Base-by-base conservation (phyloP, 495 filamentous ascomycete genomes). In the Penicillium subrubescens region DNA sequence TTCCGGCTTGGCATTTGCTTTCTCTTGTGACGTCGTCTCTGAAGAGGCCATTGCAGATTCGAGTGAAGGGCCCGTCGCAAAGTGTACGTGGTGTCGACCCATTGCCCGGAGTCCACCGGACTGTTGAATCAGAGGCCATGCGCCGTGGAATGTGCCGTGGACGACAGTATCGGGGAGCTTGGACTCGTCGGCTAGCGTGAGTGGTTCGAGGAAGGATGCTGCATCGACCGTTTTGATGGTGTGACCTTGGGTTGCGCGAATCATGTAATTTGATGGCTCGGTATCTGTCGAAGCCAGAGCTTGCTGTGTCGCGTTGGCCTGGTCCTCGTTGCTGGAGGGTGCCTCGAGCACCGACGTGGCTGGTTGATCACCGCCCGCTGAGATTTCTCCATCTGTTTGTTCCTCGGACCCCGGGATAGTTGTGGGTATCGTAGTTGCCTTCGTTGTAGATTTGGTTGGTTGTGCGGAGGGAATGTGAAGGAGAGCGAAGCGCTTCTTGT, bases 171-270 rank as follows among this genome's bases (percentile, higher is more conserved):
- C 76, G 0, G 93, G 92, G 8, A 93, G 65, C 59, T 86, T 82
- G 3, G 25, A 64, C 25, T 73, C 66, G 21, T 78, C 66, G 75
- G 74, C 23, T 77, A 89, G 66, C 0, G 74, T 73, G 11, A 97
- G 75, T 14, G 88, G 87, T 19, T 81, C 84, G 15, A 95, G 87
- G 17, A 96, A 83, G 0, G 83, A 82, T 27, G 88, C 86, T 31
- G 85, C 85, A 25, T 89, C 87, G 48, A 99, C 77, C 53, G 80
- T 82, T 73, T 81, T 74, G 48, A 85, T 79, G 53, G 78, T 83
- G 79, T 97, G 95, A 54, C 95, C 95, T 79, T 99, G 95, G 65
- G 92, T 95, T 1, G 95, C 95, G 71, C 95, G 93, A 80, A 99
- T 97, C 15, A 96, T 80, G 81, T 87, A 98, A 72, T 91, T 79